Evolutionary conservation across 352 stramenopile species (phyloP).

Genomic region (Blastocystis sp.): DNA sequence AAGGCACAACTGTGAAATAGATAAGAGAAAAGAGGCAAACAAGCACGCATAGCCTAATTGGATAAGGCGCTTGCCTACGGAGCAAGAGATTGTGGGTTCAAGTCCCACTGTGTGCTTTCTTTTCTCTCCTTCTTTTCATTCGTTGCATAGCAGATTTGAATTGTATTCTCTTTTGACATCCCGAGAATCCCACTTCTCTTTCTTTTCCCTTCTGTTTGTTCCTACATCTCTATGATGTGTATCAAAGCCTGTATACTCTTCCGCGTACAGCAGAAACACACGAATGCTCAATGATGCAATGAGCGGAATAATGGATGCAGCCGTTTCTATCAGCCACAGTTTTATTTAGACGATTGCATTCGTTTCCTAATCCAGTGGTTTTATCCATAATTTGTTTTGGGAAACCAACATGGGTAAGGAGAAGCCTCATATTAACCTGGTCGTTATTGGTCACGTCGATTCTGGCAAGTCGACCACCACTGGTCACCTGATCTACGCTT

Average conservation of each 20-base stretch:
- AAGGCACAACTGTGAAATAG: no score
- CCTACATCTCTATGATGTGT: no score
- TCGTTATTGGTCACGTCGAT: slow-evolving; percentile 65
- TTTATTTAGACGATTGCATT: no score
- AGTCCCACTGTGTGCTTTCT: slow-evolving; percentile 50
- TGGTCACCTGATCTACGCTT: slow-evolving; percentile 97
- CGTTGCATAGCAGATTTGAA: background rate
- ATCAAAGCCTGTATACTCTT: no score
- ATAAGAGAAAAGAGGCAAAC: background rate
- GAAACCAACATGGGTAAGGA: slow-evolving; percentile 63
- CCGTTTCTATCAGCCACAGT: no score
- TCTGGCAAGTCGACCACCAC: slow-evolving; percentile 93
- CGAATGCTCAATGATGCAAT: no score
- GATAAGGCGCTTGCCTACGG: slow-evolving; percentile 51
- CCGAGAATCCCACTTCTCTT: background rate
- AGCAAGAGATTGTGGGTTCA: slow-evolving; percentile 54
- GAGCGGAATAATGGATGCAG: no score
- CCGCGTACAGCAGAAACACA: no score
- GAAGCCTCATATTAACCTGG: slow-evolving; percentile 63
- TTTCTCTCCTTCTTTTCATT: background rate
- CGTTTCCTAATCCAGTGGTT: no score
- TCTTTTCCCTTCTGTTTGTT: no score
- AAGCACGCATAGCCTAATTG: slow-evolving; percentile 54
- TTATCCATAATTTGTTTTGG: no score
- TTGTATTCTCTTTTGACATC: background rate